Base-by-base conservation (phyloP, 2,329 filamentous ascomycete genomes). In the Fonsecaea monophora region DNA sequence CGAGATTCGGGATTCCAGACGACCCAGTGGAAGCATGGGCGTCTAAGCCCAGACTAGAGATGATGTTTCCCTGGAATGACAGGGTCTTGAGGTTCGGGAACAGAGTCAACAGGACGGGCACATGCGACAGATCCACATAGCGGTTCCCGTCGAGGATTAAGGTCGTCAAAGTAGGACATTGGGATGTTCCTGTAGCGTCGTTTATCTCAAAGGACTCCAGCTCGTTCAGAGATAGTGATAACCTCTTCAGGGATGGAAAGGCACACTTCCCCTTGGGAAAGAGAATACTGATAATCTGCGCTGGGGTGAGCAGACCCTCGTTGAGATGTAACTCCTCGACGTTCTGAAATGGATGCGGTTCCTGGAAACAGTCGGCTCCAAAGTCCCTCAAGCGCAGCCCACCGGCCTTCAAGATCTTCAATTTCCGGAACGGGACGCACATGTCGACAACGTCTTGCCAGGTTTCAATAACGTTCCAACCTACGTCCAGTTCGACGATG, bases 401-500 rank as follows among this genome's bases (percentile, higher is more conserved):
- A n/a, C 68, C 60, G 40, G 94, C 79, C 69, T 88, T 88, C 71
- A 97, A 77, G 58, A 81, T 87, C 64, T 81, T 86, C 70, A 98
- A 76, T 21, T 82, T 82, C n/a, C 85, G 83, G 40, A 98, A 81
- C 70, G 90, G 86, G 6, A 80, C 81, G 75, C 92, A 95, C 45
- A 98, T 90, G 2, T 85, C 82, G 18, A 87, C 84, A 9, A 97
- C 84, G 30, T 91, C 87, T 2, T 80, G 80, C 77, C 94, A 86
- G 10, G 80, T 80, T 63, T 89, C 87, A 73, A 98, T 88, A 38
- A 97, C 77, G 76, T 96, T 98, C 59, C 92, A 86, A 74, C 93
- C 93, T 50, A 99, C 78, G 75, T 97, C 94, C 54, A 98, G 82
- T 75, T 97, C 92, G 1, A 85, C 82, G 50, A 87, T 84, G 60